These are phyloP conservation scores for Penicillium decumbens DNA, from an alignment of 2,329 filamentous ascomycete genomes.

Conservation along the genomic window DNA sequence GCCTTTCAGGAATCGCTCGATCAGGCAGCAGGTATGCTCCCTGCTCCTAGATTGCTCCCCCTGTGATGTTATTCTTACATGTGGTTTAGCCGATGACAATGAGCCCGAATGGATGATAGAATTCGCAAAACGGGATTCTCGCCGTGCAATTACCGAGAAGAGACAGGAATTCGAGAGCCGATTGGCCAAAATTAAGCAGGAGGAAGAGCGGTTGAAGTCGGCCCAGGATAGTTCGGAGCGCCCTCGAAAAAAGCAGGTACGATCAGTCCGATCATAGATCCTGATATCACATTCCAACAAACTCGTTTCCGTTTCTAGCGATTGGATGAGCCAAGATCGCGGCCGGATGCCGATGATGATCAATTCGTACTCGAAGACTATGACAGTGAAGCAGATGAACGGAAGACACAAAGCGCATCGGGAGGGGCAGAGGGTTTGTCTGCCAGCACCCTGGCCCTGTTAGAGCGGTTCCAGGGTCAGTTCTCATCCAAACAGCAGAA, in stretches of 20 bases:
- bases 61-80: not conserved
- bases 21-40: conserved; percentile 40
- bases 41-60: conserved; percentile 10
- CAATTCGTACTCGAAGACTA: conserved; percentile 75
- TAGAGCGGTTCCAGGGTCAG: conserved; percentile 60
- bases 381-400: conserved; percentile 56
- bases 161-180: conserved; percentile 71
- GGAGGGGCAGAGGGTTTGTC: conserved; percentile 54
- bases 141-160: conserved; percentile 59
- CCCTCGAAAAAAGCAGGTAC: conserved; percentile 45
- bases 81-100: conserved; percentile 53
- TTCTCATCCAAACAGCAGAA: conserved; percentile 32
- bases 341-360: conserved; percentile 51
- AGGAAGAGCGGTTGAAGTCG: conserved; percentile 58
- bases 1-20: conserved; percentile 53
- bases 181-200: conserved; percentile 58
- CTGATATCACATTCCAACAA: not conserved
- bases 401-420: conserved; percentile 25
- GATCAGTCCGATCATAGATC: not conserved
- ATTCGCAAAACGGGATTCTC: conserved; percentile 65
- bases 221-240: conserved; percentile 49
- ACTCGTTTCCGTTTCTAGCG: conserved; percentile 22
- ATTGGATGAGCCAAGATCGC: conserved; percentile 17
- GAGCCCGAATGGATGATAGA: conserved; percentile 84
- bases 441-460: conserved; percentile 67